These are phyloP conservation scores for Berberis thunbergii DNA, from an alignment of 164 flowering plant genomes.

Conservation along the genomic window DNA sequence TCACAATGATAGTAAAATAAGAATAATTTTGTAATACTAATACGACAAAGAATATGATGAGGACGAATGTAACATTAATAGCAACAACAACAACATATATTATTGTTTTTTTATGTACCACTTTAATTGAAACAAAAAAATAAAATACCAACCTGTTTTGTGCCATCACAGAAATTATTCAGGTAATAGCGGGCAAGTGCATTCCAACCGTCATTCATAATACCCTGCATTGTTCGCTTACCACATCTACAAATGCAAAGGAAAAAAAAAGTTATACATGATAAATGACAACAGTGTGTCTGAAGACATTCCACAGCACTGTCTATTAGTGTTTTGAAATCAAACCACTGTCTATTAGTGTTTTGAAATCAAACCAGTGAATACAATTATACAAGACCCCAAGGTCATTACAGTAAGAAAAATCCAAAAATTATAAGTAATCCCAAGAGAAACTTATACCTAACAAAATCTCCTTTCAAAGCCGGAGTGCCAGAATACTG, in stretches of 20 bases:
- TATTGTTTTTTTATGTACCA: too few relatives aligned
- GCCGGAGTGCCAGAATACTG: constrained; percentile 99
- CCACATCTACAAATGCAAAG: constrained; percentile 51
- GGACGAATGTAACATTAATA: too few relatives aligned
- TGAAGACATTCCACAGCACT: too few relatives aligned
- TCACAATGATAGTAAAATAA: too few relatives aligned
- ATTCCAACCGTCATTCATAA: constrained; percentile 67
- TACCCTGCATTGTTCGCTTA: constrained; percentile 68
- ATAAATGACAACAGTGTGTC: too few relatives aligned
- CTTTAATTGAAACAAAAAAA: background rate
- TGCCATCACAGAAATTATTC: constrained; percentile 87
- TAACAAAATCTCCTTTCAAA: constrained; percentile 93
- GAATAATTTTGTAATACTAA: too few relatives aligned
- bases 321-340: too few relatives aligned
- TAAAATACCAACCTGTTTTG: constrained; percentile 58
- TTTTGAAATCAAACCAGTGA: too few relatives aligned
- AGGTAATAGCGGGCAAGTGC: constrained; percentile 85
- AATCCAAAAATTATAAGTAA: background rate
- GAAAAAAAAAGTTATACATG: background rate
- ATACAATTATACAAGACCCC: too few relatives aligned
- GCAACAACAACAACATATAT: too few relatives aligned
- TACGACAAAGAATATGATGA: too few relatives aligned
- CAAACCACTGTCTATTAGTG: too few relatives aligned
- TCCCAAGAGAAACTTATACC: constrained; percentile 27
- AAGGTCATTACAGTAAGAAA: background rate